A percentile compares a stretch with the other conserved stretches of the same genome.
These are phyloP conservation scores for Clitopilus passeckerianus DNA, from an alignment of 768 basidiomycete genomes.

Conservation along the genomic window DNA sequence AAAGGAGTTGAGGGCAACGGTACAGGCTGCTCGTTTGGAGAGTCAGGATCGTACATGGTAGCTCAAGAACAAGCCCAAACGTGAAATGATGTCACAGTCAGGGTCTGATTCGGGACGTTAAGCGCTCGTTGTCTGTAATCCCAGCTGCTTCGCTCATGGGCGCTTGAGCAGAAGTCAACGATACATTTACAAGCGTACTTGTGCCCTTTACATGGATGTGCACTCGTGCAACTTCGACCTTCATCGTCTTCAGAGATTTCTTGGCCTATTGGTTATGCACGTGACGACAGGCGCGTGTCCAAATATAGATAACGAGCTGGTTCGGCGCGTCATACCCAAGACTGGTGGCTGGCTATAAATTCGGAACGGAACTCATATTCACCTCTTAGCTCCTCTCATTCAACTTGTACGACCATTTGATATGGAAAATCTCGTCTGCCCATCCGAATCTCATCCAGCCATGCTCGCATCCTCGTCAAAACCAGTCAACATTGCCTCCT, in stretches of 20 bases:
- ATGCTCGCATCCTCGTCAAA: not conserved
- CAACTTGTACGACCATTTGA: not conserved
- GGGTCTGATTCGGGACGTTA: no score
- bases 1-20: conserved; percentile 36
- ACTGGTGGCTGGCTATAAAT: not conserved
- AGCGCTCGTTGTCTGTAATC: no score
- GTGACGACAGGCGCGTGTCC: not conserved
- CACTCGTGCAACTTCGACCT: no score
- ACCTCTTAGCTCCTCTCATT: not conserved
- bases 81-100: not conserved
- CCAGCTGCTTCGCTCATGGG: no score
- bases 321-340: not conserved
- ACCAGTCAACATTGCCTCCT: not conserved
- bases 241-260: not conserved
- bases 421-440: not conserved
- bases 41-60: conserved; percentile 29
- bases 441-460: not conserved
- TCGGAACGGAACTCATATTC: not conserved
- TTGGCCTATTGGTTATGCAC: not conserved
- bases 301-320: not conserved
- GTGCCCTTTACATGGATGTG: no score
- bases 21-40: conserved; percentile 33
- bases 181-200: no score
- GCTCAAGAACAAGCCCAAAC: conserved; percentile 15
- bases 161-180: no score